phyloP scores from a whole-genome alignment of 352 stramenopile species.

The Pythium dissimile region DNA sequence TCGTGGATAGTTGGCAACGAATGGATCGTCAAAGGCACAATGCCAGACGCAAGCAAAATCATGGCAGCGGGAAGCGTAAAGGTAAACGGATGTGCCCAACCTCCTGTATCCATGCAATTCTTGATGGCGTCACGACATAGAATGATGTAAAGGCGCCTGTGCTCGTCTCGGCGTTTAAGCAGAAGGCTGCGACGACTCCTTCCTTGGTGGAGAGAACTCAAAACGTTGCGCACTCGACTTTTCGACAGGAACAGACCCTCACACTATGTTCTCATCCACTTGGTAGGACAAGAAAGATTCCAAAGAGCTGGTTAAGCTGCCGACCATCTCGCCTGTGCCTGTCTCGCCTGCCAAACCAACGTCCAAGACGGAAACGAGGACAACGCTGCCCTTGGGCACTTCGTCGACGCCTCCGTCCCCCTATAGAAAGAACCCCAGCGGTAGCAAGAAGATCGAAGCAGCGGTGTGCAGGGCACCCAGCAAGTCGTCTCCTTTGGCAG shows the following conservation, averaged over 20 bases:
- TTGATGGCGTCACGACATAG: not conserved
- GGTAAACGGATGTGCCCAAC: not conserved
- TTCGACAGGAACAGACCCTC: no score
- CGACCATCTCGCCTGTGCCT: constrained; percentile 23
- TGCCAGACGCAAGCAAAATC: not conserved
- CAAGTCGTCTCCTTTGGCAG: no score
- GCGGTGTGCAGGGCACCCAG: not conserved
- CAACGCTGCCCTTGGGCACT: not conserved
- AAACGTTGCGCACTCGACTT: no score
- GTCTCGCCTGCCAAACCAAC: constrained; percentile 29
- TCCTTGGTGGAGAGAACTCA: no score
- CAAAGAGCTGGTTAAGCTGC: constrained; percentile 49
- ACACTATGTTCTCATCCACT: no score
- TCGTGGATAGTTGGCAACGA: no score
- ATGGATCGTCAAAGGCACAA: not conserved
- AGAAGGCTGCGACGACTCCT: no score
- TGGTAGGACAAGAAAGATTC: constrained; percentile 3
- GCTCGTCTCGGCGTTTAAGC: constrained; percentile 7
- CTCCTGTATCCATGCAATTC: not conserved
- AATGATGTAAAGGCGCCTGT: constrained; percentile 13
- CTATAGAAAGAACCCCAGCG: no score
- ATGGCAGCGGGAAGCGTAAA: not conserved
- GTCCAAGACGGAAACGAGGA: constrained; percentile 6
- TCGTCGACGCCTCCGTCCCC: constrained; percentile 7
- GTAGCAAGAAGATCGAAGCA: not conserved